Evolutionary conservation across 176 grass and related monocot genomes (phyloP).

Genomic region (Oryza brachyantha): DNA sequence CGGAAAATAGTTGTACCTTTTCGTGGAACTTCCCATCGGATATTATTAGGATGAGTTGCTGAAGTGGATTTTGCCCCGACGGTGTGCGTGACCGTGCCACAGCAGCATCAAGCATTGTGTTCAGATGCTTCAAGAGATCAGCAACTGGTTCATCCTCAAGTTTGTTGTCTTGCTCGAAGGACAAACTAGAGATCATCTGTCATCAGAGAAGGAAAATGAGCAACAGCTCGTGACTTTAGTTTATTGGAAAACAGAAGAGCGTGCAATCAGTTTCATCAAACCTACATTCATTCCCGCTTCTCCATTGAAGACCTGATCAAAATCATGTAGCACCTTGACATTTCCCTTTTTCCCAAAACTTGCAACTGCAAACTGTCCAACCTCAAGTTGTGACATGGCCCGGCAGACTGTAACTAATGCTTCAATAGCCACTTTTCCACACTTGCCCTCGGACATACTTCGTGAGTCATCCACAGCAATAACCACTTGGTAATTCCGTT

Average conservation of each 20-base stretch:
- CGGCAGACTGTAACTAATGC: conserved; percentile 85
- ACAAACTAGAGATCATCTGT: conserved; percentile 86
- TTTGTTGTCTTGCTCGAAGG: conserved; percentile 96
- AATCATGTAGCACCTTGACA: conserved; percentile 81
- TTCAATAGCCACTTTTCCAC: conserved; percentile 81
- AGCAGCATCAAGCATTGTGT: conserved; percentile 70
- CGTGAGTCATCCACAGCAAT: conserved; percentile 85
- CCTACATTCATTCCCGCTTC: conserved; percentile 82
- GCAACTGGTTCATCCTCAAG: conserved; percentile 84
- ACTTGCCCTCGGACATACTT: conserved; percentile 92
- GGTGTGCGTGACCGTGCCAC: conserved; percentile 69
- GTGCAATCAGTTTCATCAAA: neutral
- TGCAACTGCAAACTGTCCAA: conserved; percentile 88
- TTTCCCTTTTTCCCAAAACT: conserved; percentile 90
- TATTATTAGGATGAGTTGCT: conserved; percentile 88
- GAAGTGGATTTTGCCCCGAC: conserved; percentile 82
- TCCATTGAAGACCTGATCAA: conserved; percentile 85
- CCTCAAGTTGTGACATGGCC: conserved; percentile 94
- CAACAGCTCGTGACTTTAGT: neutral
- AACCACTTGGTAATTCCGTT: conserved; percentile 94
- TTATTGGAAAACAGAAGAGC: neutral
- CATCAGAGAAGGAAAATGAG: neutral
- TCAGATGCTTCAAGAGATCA: conserved; percentile 81
- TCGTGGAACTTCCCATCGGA: conserved; percentile 88
- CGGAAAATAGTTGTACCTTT: conserved; percentile 47